A percentile compares a stretch with the other conserved stretches of the same genome.
Conservation (phyloP, 2,329 filamentous ascomycete species). For the Fusarium tupiense region DNA sequence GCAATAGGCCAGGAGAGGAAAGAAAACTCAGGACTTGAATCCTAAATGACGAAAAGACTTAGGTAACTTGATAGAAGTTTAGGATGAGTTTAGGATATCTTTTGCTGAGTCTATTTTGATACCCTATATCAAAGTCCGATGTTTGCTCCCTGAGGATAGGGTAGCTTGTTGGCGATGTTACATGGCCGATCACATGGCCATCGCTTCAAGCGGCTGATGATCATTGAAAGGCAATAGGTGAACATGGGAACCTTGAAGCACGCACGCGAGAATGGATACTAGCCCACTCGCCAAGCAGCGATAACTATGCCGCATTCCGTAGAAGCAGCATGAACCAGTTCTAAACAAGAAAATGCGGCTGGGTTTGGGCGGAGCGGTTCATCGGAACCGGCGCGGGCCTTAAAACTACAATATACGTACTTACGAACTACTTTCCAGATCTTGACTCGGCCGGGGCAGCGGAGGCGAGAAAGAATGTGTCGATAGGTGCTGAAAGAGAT, state of each 20-base stretch:
- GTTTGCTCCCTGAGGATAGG: too few species aligned
- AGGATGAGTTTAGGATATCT: too few species aligned
- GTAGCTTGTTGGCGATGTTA: neutral
- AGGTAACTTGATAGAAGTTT: too few species aligned
- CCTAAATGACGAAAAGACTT: too few species aligned
- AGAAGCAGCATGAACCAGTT: neutral
- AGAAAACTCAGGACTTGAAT: too few species aligned
- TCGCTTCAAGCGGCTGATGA: slow-evolving; percentile 12
- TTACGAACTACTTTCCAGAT: slow-evolving; percentile 6
- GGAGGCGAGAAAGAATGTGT: neutral
- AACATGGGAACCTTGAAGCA: slow-evolving; percentile 8
- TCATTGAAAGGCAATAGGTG: neutral
- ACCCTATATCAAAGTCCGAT: too few species aligned
- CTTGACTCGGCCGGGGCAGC: slow-evolving; percentile 18
- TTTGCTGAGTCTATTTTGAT: too few species aligned
- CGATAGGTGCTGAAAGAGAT: neutral
- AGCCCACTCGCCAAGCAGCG: neutral
- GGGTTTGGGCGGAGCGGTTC: slow-evolving; percentile 21
- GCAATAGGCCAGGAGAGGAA: neutral
- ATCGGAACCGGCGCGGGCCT: slow-evolving; percentile 28
- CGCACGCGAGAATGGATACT: slow-evolving; percentile 25
- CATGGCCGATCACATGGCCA: slow-evolving; percentile 17
- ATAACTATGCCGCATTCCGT: neutral
- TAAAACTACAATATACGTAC: neutral
- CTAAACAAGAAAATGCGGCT: slow-evolving; percentile 17